phyloP scores from a whole-genome alignment of 2,329 filamentous ascomycete genomes.

The Verticillium nubilum region DNA sequence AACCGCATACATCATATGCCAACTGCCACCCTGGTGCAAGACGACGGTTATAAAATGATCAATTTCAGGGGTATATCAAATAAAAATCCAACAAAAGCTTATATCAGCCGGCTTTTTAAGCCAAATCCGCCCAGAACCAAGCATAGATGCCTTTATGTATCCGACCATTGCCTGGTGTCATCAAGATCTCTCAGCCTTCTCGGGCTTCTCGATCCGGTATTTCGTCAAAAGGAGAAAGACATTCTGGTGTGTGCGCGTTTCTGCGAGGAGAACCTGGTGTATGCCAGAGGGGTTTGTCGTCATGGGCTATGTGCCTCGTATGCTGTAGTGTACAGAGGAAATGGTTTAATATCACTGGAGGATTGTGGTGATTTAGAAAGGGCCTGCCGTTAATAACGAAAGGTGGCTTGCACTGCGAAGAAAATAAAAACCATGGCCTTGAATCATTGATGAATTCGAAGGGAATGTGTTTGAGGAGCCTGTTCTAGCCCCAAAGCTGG shows the following conservation, averaged over 20 bases:
- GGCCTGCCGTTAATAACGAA: background rate
- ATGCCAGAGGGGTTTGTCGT: background rate
- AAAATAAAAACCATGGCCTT: background rate
- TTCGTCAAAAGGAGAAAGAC: background rate
- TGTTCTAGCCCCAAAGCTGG: slow-evolving; percentile 50
- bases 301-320: background rate
- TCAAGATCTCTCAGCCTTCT: slow-evolving; percentile 11
- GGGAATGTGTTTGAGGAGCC: background rate
- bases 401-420: slow-evolving; percentile 8
- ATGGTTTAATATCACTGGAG: background rate
- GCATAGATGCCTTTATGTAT: background rate
- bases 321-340: background rate
- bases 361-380: background rate
- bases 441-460: background rate
- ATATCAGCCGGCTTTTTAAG: background rate
- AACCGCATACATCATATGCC: too few species aligned
- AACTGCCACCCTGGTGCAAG: too few species aligned
- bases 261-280: background rate
- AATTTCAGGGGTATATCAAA: background rate
- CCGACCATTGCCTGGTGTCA: slow-evolving; percentile 14
- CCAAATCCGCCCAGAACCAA: background rate
- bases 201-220: background rate
- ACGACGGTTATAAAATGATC: too few species aligned
- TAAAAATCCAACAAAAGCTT: background rate
- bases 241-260: background rate